A percentile compares a stretch with the other conserved stretches of the same genome.
Evolutionary conservation across 1,284 basidiomycete genomes (phyloP).

Genomic region (Cryptococcus sp.): DNA sequence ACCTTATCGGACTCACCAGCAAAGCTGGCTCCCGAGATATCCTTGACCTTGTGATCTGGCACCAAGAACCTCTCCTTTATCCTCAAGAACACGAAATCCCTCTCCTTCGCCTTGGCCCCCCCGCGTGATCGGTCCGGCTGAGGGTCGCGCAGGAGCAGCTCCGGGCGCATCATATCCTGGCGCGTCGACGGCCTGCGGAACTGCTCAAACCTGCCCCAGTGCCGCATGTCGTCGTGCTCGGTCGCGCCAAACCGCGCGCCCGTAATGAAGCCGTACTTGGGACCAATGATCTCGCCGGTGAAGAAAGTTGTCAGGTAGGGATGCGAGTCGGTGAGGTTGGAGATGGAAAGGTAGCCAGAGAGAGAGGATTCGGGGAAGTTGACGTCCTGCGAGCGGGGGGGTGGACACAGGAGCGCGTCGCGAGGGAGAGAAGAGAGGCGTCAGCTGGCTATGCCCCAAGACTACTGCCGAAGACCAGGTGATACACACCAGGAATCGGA

Average conservation of each 20-base stretch:
- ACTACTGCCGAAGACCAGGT: conserved; percentile 7
- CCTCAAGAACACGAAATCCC: conserved; percentile 71
- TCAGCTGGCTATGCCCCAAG: neutral
- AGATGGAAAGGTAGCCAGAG: conserved; percentile 84
- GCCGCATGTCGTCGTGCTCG: conserved; percentile 81
- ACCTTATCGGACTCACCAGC: conserved; percentile 74
- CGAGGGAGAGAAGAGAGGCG: neutral
- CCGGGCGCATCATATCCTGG: conserved; percentile 64
- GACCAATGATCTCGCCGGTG: conserved; percentile 86
- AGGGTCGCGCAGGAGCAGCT: conserved; percentile 64
- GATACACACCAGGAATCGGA: conserved; percentile 68
- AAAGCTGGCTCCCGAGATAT: conserved; percentile 93
- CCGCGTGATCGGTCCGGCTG: conserved; percentile 31
- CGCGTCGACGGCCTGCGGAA: conserved; percentile 63
- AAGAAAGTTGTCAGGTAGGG: conserved; percentile 89
- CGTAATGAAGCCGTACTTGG: conserved; percentile 78
- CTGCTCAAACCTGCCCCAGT: conserved; percentile 88
- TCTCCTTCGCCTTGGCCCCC: conserved; percentile 35
- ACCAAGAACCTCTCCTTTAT: conserved; percentile 97
- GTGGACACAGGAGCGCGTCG: neutral
- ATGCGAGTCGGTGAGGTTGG: conserved; percentile 82
- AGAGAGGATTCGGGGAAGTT: conserved; percentile 73
- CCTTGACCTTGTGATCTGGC: conserved; percentile 86
- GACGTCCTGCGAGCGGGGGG: conserved; percentile 61
- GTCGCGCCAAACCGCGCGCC: conserved; percentile 73